Percentiles rank a stretch among this genome's conserved stretches.
Conservation (phyloP, 2,329 filamentous ascomycete genomes). For the Cercospora sesami region DNA sequence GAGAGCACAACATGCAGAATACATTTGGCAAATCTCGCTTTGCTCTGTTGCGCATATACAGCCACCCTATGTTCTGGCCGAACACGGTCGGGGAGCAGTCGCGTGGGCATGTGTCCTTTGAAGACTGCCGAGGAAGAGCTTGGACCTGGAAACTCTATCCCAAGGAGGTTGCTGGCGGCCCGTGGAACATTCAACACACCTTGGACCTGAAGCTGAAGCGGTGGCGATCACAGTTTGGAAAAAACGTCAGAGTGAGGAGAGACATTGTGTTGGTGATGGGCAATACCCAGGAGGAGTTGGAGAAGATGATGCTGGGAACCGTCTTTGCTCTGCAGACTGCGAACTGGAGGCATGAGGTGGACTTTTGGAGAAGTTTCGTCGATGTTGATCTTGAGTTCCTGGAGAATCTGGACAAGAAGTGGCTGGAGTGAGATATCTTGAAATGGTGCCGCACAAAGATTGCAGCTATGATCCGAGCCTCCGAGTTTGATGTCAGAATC, state of each 20-base stretch:
- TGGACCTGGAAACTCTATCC: constrained; percentile 51
- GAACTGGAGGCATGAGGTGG: constrained; percentile 53
- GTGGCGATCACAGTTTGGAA: constrained; percentile 43
- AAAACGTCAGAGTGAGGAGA: constrained; percentile 36
- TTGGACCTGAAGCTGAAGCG: constrained; percentile 34
- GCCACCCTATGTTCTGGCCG: constrained; percentile 53
- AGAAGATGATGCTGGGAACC: constrained; percentile 43
- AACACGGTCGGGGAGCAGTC: constrained; percentile 36
- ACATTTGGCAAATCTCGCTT: constrained; percentile 37
- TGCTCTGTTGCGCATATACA: constrained; percentile 50
- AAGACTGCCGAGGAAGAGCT: constrained; percentile 45
- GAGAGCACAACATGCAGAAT: constrained; percentile 32
- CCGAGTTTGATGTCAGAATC: not conserved
- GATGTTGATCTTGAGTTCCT: constrained; percentile 50
- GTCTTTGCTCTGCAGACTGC: constrained; percentile 51
- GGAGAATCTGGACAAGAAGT: constrained; percentile 44
- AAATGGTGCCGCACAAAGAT: not conserved
- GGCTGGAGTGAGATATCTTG: constrained; percentile 30
- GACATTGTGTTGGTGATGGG: constrained; percentile 53
- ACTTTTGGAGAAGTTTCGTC: constrained; percentile 55
- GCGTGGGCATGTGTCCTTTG: constrained; percentile 38
- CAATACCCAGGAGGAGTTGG: constrained; percentile 44
- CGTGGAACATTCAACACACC: constrained; percentile 49
- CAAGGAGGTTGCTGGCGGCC: constrained; percentile 49
- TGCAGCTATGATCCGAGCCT: not conserved